These are phyloP conservation scores for Apium graveolens DNA, from an alignment of 129 eudicot genomes.

Conservation along the genomic window DNA sequence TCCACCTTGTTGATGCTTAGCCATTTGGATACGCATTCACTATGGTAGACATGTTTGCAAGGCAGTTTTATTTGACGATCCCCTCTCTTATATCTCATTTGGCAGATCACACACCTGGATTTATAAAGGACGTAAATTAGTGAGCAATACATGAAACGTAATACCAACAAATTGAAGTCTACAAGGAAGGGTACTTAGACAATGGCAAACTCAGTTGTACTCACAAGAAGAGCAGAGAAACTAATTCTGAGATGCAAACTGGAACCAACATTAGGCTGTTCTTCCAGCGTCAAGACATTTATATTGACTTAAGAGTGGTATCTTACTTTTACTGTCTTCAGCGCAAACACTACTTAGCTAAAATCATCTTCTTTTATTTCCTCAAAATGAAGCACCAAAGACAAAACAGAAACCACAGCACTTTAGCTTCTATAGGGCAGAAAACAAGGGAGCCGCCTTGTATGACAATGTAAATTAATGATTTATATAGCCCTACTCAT, in stretches of 20 bases:
- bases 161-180: background rate
- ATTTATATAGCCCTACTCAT: too few relatives aligned
- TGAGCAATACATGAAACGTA: background rate
- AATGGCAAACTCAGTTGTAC: background rate
- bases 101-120: conserved; percentile 81
- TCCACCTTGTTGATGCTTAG: conserved; percentile 84
- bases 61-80: conserved; percentile 77
- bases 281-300: background rate
- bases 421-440: background rate
- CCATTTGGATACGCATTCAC: conserved; percentile 78
- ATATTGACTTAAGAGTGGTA: background rate
- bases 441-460: background rate
- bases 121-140: background rate
- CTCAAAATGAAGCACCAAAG: background rate
- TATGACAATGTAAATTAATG: background rate
- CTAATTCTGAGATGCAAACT: background rate
- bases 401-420: background rate
- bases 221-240: background rate
- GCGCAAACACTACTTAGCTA: background rate
- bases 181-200: background rate
- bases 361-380: background rate
- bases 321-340: background rate
- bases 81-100: conserved; percentile 85
- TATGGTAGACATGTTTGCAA: conserved; percentile 81
- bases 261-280: background rate